Base-by-base conservation (phyloP, 2,329 filamentous ascomycete genomes). In the Pseudogymnoascus verrucosus region DNA sequence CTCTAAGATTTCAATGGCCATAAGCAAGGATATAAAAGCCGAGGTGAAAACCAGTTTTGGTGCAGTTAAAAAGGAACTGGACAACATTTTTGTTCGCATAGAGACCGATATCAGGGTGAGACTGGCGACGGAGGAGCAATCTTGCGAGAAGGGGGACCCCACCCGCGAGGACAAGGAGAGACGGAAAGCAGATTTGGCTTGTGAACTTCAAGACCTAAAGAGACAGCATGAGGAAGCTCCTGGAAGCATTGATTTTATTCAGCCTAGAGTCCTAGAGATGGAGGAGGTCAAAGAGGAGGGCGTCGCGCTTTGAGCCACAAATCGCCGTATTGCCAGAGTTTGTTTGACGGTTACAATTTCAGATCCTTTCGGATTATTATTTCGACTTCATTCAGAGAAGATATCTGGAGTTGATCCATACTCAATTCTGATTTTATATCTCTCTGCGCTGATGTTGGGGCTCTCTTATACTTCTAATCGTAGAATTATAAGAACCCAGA, bases 1-100 rank as follows among this genome's bases (percentile, higher is more conserved):
- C 44, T 63, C 66, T 28, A 19, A 65, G 14, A 65, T 68, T 34
- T 67, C 65, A 12, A 37, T 23, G 11, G 63, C 54, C 37, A 65
- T 67, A 61, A 40, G 62, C 10, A 54, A n/a, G 14, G 47, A 42
- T 14, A 63, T 67, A 3, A 51, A 65, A 36, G 21, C 63, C 31
- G 5, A 65, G 10, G 39, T 62, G 14, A 19, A 40, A 28, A 57
- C 31, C 14, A 62, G 44, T 62, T 66, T 66, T 44, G 16, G 10
- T 19, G 31, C 60, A 36, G 12, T 65, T 26, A 21, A 39, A 14
- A 51, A 60, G 7, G 26, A 31, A 16, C 31, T 61, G 11, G 34
- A 62, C 19, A 28, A 19, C 4, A 40, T 65, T 62, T 21, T 39
- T 39, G 44, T 60, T 36, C 57, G 63, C 28, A 62, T 62, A 8